Evolutionary conservation across 306 rosid genomes (phyloP), one percentile per base, ranked within the genome.

Genomic region (Fragaria iinumae): DNA sequence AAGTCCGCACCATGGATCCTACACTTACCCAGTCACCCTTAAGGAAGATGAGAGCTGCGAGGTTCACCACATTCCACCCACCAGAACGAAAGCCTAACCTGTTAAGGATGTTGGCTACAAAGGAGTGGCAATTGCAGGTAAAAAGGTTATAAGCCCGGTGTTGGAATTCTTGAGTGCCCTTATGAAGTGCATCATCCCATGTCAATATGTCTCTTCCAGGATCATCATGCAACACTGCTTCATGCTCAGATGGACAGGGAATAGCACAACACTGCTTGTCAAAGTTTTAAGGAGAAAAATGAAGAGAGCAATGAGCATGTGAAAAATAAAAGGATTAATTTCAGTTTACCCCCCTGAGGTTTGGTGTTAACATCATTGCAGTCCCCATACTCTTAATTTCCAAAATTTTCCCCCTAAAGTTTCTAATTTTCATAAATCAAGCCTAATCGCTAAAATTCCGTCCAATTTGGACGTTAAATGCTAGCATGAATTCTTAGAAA

Each of bases 31-130:
- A 91, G n/a, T 86, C 82, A 17, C 98, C 97, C 86, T 86, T 89
- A 71, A 92, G 80, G 70, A 91, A 87, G 75, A 96, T 81, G 77
- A 88, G 86, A 86, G 87, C 81, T 5, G 98, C 98, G 67, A 96
- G 97, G 92, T 87, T 96, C 81, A 96, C 99, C 83, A 92, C 97
- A 73, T 95, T 95, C 99, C 99, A 95, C 73, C 96, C 89, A 21
- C 93, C 86, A 47, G 90, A 83, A n/a, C 69, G 70, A 84, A 87
- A 91, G 34, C 84, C 84, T 83, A 92, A 76, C 87, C 93, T 88
- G 85, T 95, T 95, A 65, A 92, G 87, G 77, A 85, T 92, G 80
- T 92, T 89, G 77, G 96, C 99, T 67, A 95, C 99, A 81, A 95
- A 95, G 4, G 97, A 95, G 73, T 92, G 99, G 75, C 98, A 92